Evolutionary conservation across 2,329 filamentous ascomycete species (phyloP).

Genomic region (Ophiostoma populinum): DNA sequence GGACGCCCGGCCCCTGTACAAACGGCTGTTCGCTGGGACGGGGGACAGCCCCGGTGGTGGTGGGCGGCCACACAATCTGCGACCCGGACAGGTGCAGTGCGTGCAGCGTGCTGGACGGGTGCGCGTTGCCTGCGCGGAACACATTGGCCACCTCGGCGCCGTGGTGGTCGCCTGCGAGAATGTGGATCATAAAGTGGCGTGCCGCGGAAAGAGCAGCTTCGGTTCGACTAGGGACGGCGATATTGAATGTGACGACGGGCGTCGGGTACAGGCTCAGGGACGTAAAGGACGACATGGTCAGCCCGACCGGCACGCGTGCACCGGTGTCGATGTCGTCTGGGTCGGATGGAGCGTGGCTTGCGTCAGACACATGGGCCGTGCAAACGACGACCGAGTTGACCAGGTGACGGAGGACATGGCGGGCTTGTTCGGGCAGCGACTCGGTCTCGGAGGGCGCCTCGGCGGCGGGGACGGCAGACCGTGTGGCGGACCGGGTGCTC

Average conservation of each 20-base stretch:
- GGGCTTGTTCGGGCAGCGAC: conserved; percentile 28
- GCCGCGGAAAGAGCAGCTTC: conserved; percentile 30
- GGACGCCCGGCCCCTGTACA: conserved; percentile 32
- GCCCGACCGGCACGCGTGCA: conserved; percentile 22
- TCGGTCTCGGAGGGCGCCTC: not conserved
- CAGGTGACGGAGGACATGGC: conserved; percentile 34
- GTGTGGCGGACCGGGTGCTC: too few relatives aligned
- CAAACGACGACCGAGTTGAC: conserved; percentile 23
- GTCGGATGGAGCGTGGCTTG: not conserved
- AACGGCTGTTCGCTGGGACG: conserved; percentile 12
- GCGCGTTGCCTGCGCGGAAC: conserved; percentile 32
- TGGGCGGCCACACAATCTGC: conserved; percentile 9
- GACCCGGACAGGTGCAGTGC: conserved; percentile 19
- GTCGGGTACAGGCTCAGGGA: conserved; percentile 33
- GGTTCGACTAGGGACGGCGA: conserved; percentile 37
- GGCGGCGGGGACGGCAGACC: not conserved
- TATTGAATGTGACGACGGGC: conserved; percentile 39
- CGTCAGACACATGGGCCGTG: conserved; percentile 14
- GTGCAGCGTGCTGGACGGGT: conserved; percentile 6
- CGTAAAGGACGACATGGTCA: conserved; percentile 44
- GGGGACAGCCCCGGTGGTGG: conserved; percentile 16
- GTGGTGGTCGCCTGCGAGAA: conserved; percentile 28
- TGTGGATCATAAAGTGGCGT: conserved; percentile 35
- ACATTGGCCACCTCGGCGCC: conserved; percentile 34
- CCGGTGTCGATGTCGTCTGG: not conserved